Conservation (phyloP, 768 basidiomycete species). For the Collybia mongolica region DNA sequence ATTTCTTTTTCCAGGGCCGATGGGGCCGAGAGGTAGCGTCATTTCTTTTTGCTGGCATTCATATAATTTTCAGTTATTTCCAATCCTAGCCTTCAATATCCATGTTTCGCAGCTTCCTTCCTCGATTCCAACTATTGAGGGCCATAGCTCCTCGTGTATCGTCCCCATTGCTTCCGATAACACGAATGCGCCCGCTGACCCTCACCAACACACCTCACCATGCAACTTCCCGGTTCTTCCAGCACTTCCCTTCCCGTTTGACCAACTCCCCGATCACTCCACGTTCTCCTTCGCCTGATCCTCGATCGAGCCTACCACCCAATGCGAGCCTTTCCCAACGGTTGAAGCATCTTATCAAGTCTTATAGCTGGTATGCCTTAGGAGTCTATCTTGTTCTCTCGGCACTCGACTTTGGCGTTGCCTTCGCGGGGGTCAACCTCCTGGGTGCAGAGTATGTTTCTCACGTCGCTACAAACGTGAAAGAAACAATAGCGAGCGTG, state of each 20-base stretch:
- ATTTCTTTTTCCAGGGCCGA: background rate
- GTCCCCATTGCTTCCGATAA: conserved; percentile 48
- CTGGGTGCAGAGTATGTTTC: conserved; percentile 91
- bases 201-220: conserved; percentile 24
- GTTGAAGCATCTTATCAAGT: conserved; percentile 80
- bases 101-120: conserved; percentile 39
- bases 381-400: conserved; percentile 82
- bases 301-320: conserved; percentile 36
- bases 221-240: conserved; percentile 44
- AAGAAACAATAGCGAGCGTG: conserved; percentile 42
- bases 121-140: conserved; percentile 45
- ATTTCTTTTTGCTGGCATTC: background rate
- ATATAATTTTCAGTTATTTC: background rate
- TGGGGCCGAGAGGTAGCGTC: conserved; percentile 5
- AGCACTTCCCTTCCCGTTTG: conserved; percentile 46
- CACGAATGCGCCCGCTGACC: conserved; percentile 30
- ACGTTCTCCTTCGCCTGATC: conserved; percentile 23
- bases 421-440: conserved; percentile 81
- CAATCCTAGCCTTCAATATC: background rate
- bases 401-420: conserved; percentile 78
- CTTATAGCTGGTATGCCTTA: conserved; percentile 95
- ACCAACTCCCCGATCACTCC: conserved; percentile 32
- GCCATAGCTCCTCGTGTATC: conserved; percentile 41
- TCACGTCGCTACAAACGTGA: conserved; percentile 57
- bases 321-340: conserved; percentile 63